These are phyloP conservation scores for Parachlorella kessleri DNA, from an alignment of 139 green algal genomes.

Conservation along the genomic window DNA sequence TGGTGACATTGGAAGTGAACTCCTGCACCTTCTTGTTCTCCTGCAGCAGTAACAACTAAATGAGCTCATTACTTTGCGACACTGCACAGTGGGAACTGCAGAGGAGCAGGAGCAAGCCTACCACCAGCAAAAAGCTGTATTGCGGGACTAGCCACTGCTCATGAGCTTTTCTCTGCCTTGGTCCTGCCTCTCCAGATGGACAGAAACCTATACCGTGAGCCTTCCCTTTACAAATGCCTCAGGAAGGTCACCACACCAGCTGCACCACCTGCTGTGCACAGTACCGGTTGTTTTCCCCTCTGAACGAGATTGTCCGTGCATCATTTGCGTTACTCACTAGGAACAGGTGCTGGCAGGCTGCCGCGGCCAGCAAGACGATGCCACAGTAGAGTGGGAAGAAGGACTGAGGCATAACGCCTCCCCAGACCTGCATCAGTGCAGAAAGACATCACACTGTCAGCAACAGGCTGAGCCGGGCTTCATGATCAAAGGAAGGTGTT, in stretches of 20 bases:
- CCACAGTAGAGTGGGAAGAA: conserved; percentile 32
- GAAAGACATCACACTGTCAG: too few relatives aligned
- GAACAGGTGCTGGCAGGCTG: conserved; percentile 15
- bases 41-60: neutral
- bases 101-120: neutral
- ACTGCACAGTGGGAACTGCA: neutral
- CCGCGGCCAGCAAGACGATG: conserved; percentile 16
- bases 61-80: too few relatives aligned
- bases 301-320: neutral
- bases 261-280: neutral
- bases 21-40: conserved; percentile 39
- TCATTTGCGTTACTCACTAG: conserved; percentile 10
- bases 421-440: conserved; percentile 8
- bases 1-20: too few relatives aligned
- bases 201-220: too few relatives aligned
- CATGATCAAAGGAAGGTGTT: too few relatives aligned
- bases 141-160: too few relatives aligned
- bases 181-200: too few relatives aligned
- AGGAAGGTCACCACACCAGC: neutral
- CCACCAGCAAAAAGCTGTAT: neutral
- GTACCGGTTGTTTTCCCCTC: neutral
- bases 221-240: too few relatives aligned
- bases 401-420: conserved; percentile 16
- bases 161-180: too few relatives aligned
- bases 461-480: too few relatives aligned